phyloP scores from a whole-genome alignment of 2,329 filamentous ascomycete species.

The Diatrype stigma region DNA sequence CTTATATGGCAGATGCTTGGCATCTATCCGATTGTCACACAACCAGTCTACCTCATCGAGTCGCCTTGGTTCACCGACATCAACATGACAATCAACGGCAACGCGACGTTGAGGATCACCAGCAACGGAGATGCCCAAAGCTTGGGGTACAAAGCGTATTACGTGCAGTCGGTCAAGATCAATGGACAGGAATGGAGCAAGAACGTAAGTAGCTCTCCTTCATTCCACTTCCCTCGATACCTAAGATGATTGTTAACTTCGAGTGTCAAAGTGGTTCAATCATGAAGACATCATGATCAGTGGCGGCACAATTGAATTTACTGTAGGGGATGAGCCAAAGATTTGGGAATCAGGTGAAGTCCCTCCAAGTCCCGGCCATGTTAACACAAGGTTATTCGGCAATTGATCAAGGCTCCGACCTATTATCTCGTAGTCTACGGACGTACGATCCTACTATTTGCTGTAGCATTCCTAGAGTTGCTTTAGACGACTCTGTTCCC shows the following conservation, averaged over 20 bases:
- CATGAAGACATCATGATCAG: slow-evolving; percentile 42
- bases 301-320: slow-evolving; percentile 36
- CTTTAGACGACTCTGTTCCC: too few species aligned
- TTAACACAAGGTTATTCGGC: background rate
- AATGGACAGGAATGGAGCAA: slow-evolving; percentile 47
- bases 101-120: slow-evolving; percentile 39
- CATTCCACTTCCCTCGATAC: too few species aligned
- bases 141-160: slow-evolving; percentile 39
- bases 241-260: too few species aligned
- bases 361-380: slow-evolving; percentile 38
- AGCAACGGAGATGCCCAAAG: slow-evolving; percentile 29
- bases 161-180: slow-evolving; percentile 48
- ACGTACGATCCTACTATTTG: too few species aligned
- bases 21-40: slow-evolving; percentile 52
- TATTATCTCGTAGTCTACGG: too few species aligned
- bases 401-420: too few species aligned
- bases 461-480: too few species aligned
- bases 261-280: slow-evolving; percentile 39
- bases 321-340: slow-evolving; percentile 33
- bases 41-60: slow-evolving; percentile 51
- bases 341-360: slow-evolving; percentile 46
- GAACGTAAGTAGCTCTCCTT: slow-evolving; percentile 26
- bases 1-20: slow-evolving; percentile 53
- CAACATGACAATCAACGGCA: slow-evolving; percentile 43
- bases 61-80: slow-evolving; percentile 45